These are phyloP conservation scores for Corylus heterophylla DNA, from an alignment of 306 rosid genomes.

Conservation along the genomic window DNA sequence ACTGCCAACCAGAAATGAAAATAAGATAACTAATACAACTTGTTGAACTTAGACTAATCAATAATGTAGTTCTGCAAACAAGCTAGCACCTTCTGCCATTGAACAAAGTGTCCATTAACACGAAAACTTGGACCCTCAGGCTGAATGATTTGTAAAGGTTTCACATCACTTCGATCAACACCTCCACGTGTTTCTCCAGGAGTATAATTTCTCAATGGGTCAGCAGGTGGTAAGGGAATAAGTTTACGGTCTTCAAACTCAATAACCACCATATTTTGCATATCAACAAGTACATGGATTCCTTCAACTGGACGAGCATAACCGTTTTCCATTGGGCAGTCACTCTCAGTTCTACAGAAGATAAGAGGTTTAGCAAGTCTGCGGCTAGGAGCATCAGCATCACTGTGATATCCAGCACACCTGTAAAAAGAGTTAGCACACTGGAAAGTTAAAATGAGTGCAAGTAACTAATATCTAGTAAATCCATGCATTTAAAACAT, in stretches of 20 bases:
- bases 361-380: constrained; percentile 80
- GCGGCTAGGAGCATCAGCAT: constrained; percentile 81
- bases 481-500: neutral
- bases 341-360: constrained; percentile 87
- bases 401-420: constrained; percentile 81
- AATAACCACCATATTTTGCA: constrained; percentile 79
- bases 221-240: constrained; percentile 78
- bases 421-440: constrained; percentile 34
- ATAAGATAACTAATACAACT: constrained; percentile 4
- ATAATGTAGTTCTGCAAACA: constrained; percentile 10
- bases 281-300: constrained; percentile 79
- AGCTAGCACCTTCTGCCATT: constrained; percentile 70
- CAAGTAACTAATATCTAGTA: neutral
- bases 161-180: constrained; percentile 83
- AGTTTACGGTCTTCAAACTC: constrained; percentile 82
- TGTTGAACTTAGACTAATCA: constrained; percentile 16
- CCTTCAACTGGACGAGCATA: constrained; percentile 92
- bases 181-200: constrained; percentile 80
- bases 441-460: constrained; percentile 14
- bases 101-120: constrained; percentile 65
- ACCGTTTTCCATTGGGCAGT: constrained; percentile 85
- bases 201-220: constrained; percentile 74
- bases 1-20: constrained; percentile 49
- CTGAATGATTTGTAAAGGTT: constrained; percentile 69
- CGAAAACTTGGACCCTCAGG: constrained; percentile 89